phyloP scores from a whole-genome alignment of 2,329 filamentous ascomycete genomes.

The Verticillium zaregamsianum region DNA sequence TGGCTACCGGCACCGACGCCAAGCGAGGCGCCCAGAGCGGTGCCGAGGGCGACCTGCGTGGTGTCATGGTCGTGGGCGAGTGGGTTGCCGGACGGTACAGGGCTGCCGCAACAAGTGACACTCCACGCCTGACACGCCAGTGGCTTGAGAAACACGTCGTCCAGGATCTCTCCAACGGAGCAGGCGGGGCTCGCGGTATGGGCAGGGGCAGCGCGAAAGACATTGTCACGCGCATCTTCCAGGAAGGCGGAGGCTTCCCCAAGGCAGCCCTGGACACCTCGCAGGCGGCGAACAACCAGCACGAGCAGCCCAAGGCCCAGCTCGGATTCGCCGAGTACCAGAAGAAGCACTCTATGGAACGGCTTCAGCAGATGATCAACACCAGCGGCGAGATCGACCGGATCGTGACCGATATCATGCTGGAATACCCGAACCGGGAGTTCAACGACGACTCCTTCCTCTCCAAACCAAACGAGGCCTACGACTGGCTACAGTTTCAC shows the following conservation, averaged over 20 bases:
- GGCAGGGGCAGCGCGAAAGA: slow-evolving; percentile 70
- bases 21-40: slow-evolving; percentile 63
- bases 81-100: slow-evolving; percentile 75
- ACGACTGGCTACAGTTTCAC: slow-evolving; percentile 95
- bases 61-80: slow-evolving; percentile 81
- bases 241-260: slow-evolving; percentile 74
- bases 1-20: slow-evolving; percentile 66
- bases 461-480: slow-evolving; percentile 79
- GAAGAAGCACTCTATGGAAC: slow-evolving; percentile 69
- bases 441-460: slow-evolving; percentile 93
- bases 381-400: slow-evolving; percentile 75
- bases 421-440: slow-evolving; percentile 78
- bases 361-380: slow-evolving; percentile 71
- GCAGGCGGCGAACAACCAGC: slow-evolving; percentile 26
- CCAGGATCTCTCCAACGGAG: slow-evolving; percentile 63
- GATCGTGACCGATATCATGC: slow-evolving; percentile 79
- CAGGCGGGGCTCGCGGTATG: slow-evolving; percentile 65
- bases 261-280: slow-evolving; percentile 43
- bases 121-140: slow-evolving; percentile 58
- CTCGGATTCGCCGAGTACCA: slow-evolving; percentile 69
- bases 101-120: slow-evolving; percentile 34
- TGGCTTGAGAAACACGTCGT: slow-evolving; percentile 74
- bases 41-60: slow-evolving; percentile 71
- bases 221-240: slow-evolving; percentile 73
- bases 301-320: slow-evolving; percentile 53